These are phyloP conservation scores for Solanum dulcamara DNA, from an alignment of 257 asterid genomes.

Conservation along the genomic window DNA sequence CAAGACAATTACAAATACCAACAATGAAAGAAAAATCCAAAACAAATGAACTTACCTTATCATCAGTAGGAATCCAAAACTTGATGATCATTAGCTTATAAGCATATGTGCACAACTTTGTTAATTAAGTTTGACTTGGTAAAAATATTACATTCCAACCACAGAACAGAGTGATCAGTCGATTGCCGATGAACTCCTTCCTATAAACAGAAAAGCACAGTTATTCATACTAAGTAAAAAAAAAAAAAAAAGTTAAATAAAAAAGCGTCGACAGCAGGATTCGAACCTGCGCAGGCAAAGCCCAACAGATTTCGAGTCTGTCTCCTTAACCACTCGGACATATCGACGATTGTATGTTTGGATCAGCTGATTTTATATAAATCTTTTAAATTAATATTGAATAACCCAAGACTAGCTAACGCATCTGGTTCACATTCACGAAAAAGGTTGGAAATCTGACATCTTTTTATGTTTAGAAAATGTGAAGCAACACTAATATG, in stretches of 20 bases:
- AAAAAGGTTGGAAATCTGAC: neutral
- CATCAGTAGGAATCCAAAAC: neutral
- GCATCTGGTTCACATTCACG: neutral
- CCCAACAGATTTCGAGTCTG: conserved; percentile 64
- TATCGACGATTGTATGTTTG: neutral
- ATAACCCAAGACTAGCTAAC: no score
- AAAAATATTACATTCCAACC: neutral
- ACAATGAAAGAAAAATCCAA: neutral
- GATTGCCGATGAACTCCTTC: neutral
- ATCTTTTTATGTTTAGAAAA: neutral
- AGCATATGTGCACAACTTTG: neutral
- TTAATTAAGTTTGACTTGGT: neutral
- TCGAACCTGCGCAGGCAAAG: conserved; percentile 61
- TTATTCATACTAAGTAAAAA: neutral
- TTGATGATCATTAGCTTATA: neutral
- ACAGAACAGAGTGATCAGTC: neutral
- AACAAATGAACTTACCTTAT: neutral
- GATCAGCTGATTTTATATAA: neutral
- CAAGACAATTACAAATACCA: neutral
- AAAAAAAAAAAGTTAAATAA: no score
- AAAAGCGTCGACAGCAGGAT: conserved; percentile 43
- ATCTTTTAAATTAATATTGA: no score
- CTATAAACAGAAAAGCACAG: neutral
- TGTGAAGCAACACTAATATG: neutral
- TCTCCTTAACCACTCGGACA: conserved; percentile 65